Conservation (phyloP, 2,329 filamentous ascomycete species). For the Hymenoscyphus fructigenus region DNA sequence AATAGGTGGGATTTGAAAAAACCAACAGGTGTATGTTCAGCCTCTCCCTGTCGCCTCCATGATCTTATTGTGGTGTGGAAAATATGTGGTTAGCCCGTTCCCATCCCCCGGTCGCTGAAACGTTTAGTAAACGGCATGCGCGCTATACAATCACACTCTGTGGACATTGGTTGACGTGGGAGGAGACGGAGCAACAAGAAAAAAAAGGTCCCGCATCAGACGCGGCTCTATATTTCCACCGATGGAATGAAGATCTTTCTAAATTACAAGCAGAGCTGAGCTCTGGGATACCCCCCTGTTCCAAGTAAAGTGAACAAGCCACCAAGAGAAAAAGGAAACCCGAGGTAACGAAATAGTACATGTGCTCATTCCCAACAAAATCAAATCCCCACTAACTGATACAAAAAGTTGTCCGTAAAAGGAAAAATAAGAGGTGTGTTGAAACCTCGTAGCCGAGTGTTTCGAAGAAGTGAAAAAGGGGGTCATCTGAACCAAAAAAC, state of each 20-base stretch:
- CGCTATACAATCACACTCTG: neutral
- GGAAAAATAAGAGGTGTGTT: neutral
- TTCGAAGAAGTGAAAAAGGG: neutral
- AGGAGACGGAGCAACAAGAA: neutral
- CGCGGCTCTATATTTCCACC: neutral
- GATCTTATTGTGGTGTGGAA: too few species aligned
- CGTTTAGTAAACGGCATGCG: neutral
- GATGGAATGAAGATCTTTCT: constrained; percentile 8
- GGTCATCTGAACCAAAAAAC: neutral
- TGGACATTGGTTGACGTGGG: neutral
- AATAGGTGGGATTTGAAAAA: neutral
- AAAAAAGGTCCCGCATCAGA: neutral
- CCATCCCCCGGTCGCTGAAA: neutral
- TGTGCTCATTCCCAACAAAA: neutral
- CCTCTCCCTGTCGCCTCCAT: neutral
- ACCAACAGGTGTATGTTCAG: neutral
- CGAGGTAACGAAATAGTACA: neutral
- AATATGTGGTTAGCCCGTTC: too few species aligned
- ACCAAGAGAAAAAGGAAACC: neutral
- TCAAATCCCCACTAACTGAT: neutral
- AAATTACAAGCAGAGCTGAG: constrained; percentile 15
- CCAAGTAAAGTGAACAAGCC: neutral
- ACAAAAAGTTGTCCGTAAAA: neutral
- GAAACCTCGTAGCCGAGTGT: neutral
- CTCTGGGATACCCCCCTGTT: neutral